Conservation (phyloP, 805 yeast species). For the Ogataea ganodermae region DNA sequence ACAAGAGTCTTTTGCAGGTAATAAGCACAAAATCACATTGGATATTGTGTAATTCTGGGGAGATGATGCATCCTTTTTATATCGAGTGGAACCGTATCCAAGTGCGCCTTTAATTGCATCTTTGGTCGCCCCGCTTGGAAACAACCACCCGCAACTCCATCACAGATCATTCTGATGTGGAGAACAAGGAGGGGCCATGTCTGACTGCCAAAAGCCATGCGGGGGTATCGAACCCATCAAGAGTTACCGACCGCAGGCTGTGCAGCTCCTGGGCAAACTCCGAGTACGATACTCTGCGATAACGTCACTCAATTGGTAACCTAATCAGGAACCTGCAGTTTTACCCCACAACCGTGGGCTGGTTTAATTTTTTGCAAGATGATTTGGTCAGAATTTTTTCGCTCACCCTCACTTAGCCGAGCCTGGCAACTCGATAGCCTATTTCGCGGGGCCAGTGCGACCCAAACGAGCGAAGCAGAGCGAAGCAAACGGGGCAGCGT, state of each 20-base stretch:
- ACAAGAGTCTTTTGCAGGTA: not conserved
- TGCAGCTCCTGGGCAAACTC: not conserved
- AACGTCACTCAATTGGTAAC: not conserved
- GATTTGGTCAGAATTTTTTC: not conserved
- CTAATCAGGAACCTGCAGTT: not conserved
- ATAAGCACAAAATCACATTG: too few species aligned
- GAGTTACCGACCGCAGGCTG: not conserved
- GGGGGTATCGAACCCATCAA: not conserved
- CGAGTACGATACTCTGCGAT: not conserved
- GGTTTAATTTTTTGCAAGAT: not conserved
- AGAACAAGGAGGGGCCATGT: constrained; percentile 4
- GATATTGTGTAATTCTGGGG: not conserved
- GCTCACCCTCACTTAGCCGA: constrained; percentile 5
- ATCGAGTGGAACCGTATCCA: not conserved
- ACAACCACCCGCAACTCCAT: not conserved
- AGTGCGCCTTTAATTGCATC: not conserved
- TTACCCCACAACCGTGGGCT: not conserved
- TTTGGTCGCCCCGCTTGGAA: not conserved
- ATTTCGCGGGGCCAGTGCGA: not conserved
- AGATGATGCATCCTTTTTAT: not conserved
- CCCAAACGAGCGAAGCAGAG: not conserved
- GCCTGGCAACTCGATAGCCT: not conserved
- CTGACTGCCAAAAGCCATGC: not conserved
- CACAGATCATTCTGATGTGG: not conserved
- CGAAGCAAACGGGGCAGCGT: too few species aligned